Evolutionary conservation across 1,284 basidiomycete genomes (phyloP), one percentile per base, ranked within the genome.

Genomic region (Cryptococcus amylolentus): DNA sequence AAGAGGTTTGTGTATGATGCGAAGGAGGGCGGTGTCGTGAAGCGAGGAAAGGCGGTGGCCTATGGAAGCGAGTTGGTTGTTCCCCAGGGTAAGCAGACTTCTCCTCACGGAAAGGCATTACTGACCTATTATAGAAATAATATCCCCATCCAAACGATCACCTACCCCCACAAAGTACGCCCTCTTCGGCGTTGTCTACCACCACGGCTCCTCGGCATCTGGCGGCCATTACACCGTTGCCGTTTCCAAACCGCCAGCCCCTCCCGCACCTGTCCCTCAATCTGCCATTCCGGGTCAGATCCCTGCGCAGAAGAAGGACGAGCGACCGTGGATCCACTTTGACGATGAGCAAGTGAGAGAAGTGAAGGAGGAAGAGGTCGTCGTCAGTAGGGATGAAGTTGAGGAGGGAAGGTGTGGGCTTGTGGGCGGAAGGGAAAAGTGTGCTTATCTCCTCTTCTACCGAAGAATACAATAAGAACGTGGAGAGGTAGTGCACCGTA

Each of bases 201-300:
- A 98, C 76, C 94, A 98, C 69, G 95, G 95, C 2, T 80, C 83
- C 47, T 89, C 88, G 13, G 92, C 95, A 0, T 87, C 86, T 0
- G 94, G 94, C 7, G 95, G 95, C 0, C 94, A 98, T 76, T 98
- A 98, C 79, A 98, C 94, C 1, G 85, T 96, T 45, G 88, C 94
- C 62, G 89, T 96, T 1, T 79, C 94, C 26, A 23, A 27, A 26
- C 8, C 44, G 18, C 26, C 27, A 13, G 14, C 23, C 4, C 27
- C 45, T 28, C 27, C 45, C 26, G 18, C 45, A 9, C 41, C 41
- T 42, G 10, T 16, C 9, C 27, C 45, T 7, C 14, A 16, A 46
- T 14, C 45, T 4, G 14, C 20, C 27, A 46, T 16, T 9, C 16
- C 23, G 1, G 26, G 14, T 14, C 20, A 26, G 16, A 46, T 18